Evolutionary conservation across 2,329 filamentous ascomycete species (phyloP), one percentile per base, ranked within the genome.

Genomic region (Penicillium crustosum): DNA sequence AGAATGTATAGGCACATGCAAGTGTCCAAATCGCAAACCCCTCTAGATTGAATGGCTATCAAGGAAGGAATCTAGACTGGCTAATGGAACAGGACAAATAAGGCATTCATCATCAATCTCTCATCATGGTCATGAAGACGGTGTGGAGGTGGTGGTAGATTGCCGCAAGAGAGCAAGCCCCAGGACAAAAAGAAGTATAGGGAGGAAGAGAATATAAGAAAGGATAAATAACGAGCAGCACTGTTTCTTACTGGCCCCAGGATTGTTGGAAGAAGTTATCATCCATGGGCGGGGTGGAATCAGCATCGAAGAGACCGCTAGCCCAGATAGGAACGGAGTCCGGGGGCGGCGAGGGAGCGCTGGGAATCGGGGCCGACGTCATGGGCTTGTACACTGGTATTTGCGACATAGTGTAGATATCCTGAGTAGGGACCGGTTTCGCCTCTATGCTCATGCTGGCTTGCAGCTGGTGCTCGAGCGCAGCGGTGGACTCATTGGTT

Each of bases 61-160:
- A 55, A 66, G 60, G 66, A 66, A 61, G 61, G 63, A 60, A 63
- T 66, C 68, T 69, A 70, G 67, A 68, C 63, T 71, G 67, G 71
- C 70, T 73, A 73, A 73, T 71, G 52, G 60, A 70, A 70, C 62
- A 59, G 48, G 47, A 54, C 55, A 70, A 67, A 69, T 63, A 62
- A 72, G 66, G 70, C 69, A 73, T 73, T 72, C 72, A 73, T 75
- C 73, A 75, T 76, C 73, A 76, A 76, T 76, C 74, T 74, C 73
- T 76, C 74, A 75, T 76, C 73, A 76, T 66, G 70, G 73, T 75
- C 73, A 66, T 76, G 60, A 75, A 74, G 72, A 74, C 73, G 69
- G 72, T 75, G 70, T 75, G 62, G 70, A 73, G 70, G 69, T 73
- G 72, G 70, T 73, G 72, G 70, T 71, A 70, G 68, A 66, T 67